Evolutionary conservation across 768 basidiomycete species (phyloP).

Genomic region (Pleurotus eryngii): DNA sequence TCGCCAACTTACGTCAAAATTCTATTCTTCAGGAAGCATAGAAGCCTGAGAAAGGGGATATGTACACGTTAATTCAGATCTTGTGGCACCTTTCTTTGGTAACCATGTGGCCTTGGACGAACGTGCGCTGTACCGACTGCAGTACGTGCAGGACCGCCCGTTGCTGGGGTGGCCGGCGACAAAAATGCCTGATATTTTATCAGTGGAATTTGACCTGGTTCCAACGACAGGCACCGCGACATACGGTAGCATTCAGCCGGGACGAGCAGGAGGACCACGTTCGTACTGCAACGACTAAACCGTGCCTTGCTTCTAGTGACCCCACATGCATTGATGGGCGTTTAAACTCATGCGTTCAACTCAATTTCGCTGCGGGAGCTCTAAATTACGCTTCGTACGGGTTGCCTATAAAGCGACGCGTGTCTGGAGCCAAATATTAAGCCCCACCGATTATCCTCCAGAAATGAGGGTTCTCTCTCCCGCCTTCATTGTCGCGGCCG

Average conservation of each 20-base stretch:
- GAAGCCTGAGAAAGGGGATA: background rate
- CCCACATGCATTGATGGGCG: slow-evolving; percentile 4
- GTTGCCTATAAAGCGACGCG: background rate
- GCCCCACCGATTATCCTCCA: background rate
- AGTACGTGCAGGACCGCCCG: background rate
- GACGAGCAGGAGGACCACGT: background rate
- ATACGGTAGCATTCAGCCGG: no score
- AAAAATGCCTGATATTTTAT: no score
- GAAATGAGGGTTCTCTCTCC: background rate
- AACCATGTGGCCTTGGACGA: background rate
- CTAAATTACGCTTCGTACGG: background rate
- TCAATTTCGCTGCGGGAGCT: background rate
- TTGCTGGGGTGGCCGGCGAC: no score
- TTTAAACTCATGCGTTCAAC: background rate
- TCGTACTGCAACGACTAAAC: background rate
- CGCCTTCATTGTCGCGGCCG: background rate
- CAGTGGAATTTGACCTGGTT: no score
- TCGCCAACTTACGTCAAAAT: no score
- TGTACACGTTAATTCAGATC: no score
- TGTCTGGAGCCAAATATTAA: background rate
- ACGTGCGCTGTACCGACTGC: background rate
- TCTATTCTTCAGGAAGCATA: background rate
- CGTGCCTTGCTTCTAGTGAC: background rate
- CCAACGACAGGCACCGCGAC: no score
- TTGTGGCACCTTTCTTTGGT: background rate